Evolutionary conservation across 2,329 filamentous ascomycete genomes (phyloP), one percentile per base, ranked within the genome.

Genomic region (Fusarium marasasianum): DNA sequence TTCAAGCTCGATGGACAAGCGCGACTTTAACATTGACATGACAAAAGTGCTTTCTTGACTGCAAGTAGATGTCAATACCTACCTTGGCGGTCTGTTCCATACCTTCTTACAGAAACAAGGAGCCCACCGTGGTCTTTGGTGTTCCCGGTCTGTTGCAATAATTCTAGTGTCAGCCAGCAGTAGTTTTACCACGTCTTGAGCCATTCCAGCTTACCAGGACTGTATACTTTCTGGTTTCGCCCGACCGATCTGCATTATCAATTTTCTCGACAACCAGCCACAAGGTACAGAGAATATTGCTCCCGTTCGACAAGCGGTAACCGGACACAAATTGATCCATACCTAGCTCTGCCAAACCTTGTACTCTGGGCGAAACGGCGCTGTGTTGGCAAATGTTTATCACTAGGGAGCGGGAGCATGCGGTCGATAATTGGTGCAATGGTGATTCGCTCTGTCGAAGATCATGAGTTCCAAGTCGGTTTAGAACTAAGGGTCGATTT

Each of bases 181-280:
- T 41, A 41, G 0, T 15, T 7, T 4, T 10, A 15, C 8, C 5
- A 0, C 4, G 8, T 22, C 17, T 35, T 5, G 9, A 0, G 48
- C 0, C 6, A 18, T 20, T 20, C 6, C 11, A 11, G 17, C 31
- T 35, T 10, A 24, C 4, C 31, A 35, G 12, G 2, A 51, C 3
- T 7, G 5, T 8, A 2, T 51, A 13, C 33, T 6, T n/a, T 15
- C 11, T 2, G 5, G 11, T 15, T 6, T n/a, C 22, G 22, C 11
- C 15, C 4, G 13, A 10, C 15, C 13, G 3, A 18, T 12, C 14
- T 51, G 5, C 5, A 4, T 11, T n/a, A 8, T n/a, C 17, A 6
- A 7, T 20, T 51, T 20, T 13, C 31, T 35, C 5, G 5, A 20
- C 1, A 14, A 7, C 31, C 8, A 24, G 5, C 3, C 22, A 11